These are phyloP conservation scores for Tetratostichococcus sp. DNA, from an alignment of 139 green algal genomes.

Conservation along the genomic window DNA sequence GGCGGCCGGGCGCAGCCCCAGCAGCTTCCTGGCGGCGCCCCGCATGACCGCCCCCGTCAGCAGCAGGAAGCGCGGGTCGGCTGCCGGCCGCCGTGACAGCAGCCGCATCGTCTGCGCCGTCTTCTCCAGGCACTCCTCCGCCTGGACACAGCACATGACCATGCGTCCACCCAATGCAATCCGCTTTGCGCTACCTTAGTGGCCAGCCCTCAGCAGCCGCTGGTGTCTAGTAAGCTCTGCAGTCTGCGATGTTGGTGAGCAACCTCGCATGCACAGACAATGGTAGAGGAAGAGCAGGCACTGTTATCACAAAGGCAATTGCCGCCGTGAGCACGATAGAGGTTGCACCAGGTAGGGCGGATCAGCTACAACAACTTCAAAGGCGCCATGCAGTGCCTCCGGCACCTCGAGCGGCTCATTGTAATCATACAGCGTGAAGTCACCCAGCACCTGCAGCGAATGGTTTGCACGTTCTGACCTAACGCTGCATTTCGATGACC, in stretches of 20 bases:
- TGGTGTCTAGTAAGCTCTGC: background rate
- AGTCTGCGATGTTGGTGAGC: too few species aligned
- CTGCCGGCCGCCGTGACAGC: conserved; percentile 4
- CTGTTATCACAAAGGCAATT: background rate
- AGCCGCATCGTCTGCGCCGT: conserved; percentile 29
- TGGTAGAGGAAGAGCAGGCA: background rate
- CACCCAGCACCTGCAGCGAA: conserved; percentile 6
- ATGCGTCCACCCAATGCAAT: background rate
- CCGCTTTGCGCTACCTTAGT: background rate
- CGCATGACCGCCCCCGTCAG: conserved; percentile 29
- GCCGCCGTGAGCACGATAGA: background rate
- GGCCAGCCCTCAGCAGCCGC: background rate
- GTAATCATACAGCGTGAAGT: conserved; percentile 53
- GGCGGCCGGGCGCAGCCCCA: conserved; percentile 15
- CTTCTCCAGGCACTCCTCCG: conserved; percentile 39
- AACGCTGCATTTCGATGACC: too few species aligned
- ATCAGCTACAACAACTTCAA: conserved; percentile 45
- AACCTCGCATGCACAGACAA: background rate
- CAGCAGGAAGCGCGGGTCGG: conserved; percentile 5
- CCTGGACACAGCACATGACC: background rate
- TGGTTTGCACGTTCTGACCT: too few species aligned
- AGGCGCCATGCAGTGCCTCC: conserved; percentile 14
- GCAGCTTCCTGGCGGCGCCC: conserved; percentile 1
- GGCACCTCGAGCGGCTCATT: conserved; percentile 25
- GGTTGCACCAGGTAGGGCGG: conserved; percentile 44